Evolutionary conservation across 2,329 filamentous ascomycete species (phyloP), one percentile per base, ranked within the genome.

Genomic region (Ascochyta koolunga): DNA sequence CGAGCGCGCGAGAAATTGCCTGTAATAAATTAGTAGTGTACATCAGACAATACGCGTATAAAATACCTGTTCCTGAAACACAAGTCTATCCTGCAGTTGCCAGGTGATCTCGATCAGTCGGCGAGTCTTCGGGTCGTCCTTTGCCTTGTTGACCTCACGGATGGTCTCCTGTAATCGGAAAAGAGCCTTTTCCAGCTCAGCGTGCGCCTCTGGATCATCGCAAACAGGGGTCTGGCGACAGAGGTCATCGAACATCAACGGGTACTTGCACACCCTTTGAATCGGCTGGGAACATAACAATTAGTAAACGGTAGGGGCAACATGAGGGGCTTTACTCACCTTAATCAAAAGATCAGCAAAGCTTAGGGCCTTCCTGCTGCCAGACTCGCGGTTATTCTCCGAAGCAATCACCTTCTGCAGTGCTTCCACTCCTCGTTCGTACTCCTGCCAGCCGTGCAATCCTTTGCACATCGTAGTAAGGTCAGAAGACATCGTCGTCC

Each of bases 281-380:
- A 97, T 93, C 0, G 93, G 95, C 90, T 96, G 49, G 15, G 25
- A 11, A 18, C 6, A 13, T n/a, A 47, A 41, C 43, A 13, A 21
- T 44, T 24, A 56, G 13, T 5, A 27, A 42, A 11, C 31, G 19
- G 11, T 19, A 43, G 13, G 25, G 15, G n/a, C n/a, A 16, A 3
- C 3, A 2, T 1, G 2, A 16, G 13, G 29, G 2, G 2, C 9
- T 4, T 5, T 19, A 21, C 74, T 60, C 64, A 91, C 92, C 84
- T 98, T 98, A 62, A 97, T 92, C 50, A 98, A 81, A 5, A 98
- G 81, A 75, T 98, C 95, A 42, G 87, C 86, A 60, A 97, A 85
- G 1, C 89, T 92, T 60, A 96, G 78, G 2, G 91, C 89, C 68
- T 91, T 96, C 66, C 84, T 90, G 25, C 83, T 81, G 50, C 85